Base-by-base conservation (phyloP, 352 stramenopile species). In the Globisporangium yorkense region DNA sequence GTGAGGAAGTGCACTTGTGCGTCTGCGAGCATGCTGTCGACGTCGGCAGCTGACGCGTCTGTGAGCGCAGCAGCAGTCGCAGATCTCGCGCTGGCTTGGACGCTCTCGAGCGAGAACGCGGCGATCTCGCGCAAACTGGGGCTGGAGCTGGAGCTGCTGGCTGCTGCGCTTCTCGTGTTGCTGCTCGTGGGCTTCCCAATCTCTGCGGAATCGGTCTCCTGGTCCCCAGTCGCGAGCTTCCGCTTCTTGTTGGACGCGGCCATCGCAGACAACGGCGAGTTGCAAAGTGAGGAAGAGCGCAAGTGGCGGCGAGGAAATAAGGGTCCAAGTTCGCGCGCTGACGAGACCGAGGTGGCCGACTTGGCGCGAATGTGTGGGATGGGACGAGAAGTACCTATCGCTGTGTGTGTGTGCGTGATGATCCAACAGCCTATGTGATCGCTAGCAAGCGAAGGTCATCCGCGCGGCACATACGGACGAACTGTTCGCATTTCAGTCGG, bases 1-100 rank as follows among this genome's bases (percentile, higher is more conserved):
- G 63, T 75, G 12, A 77, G 63, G 35, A 62, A 61, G 18, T 64
- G 45, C 13, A 70, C 44, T 47, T 46, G 39, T 39, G 59, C 46
- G 1, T 60, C 24, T 3, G 35, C 18, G 15, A 60, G 51, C 3
- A 59, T 35, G 13, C 4, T 31, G 24, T 51, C 31, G 44, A 59
- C 27, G 15, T 59, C 41, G 53, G n/a, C 18, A 16, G 13, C 2
- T 41, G 29, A 4, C 21, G 29, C 27, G 24, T 0, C 31, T 35
- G 24, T 7, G 9, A 50, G 12, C 29, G 18, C 24, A 15, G 33
- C 27, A 9, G 35, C 49, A 24, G 16, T 40, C 16, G 35, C 27
- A 0, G n/a, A 27, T 41, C 27, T 9, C n/a, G 27, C 29, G 29
- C 49, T 40, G 15, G 49, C 49, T 15, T 29, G 5, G 29, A 52